phyloP scores from a whole-genome alignment of 805 yeast species.

The Kregervanrija pseudodelftensis region DNA sequence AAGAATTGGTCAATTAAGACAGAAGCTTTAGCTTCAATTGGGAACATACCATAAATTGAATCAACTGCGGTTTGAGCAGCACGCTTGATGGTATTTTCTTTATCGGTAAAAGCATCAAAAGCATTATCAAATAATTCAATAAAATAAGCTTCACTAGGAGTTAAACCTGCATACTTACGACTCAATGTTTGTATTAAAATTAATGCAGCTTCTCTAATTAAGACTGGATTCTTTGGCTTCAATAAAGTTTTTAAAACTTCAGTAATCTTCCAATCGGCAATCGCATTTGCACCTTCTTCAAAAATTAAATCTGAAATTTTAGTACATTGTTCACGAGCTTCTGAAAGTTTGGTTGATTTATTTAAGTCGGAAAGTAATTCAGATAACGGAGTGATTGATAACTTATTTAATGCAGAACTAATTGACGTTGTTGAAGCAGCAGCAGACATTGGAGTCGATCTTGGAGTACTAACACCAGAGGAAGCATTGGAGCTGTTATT shows the following conservation, averaged over 20 bases:
- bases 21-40: slow-evolving; percentile 73
- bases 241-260: slow-evolving; percentile 59
- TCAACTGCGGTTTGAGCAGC: slow-evolving; percentile 80
- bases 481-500: slow-evolving; percentile 22
- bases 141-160: slow-evolving; percentile 73
- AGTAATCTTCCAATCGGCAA: slow-evolving; percentile 58
- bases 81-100: slow-evolving; percentile 78
- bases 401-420: slow-evolving; percentile 56
- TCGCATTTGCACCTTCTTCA: slow-evolving; percentile 37
- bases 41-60: slow-evolving; percentile 59
- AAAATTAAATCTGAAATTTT: slow-evolving; percentile 43
- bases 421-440: slow-evolving; percentile 59
- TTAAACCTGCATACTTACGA: slow-evolving; percentile 53
- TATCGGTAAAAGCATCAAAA: slow-evolving; percentile 73
- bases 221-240: slow-evolving; percentile 66
- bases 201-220: slow-evolving; percentile 73
- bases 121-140: slow-evolving; percentile 55
- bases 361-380: slow-evolving; percentile 47
- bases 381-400: slow-evolving; percentile 61
- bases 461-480: slow-evolving; percentile 17
- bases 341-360: slow-evolving; percentile 43
- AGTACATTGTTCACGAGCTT: slow-evolving; percentile 47
- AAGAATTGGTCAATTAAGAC: slow-evolving; percentile 56
- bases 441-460: slow-evolving; percentile 21
- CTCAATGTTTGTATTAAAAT: slow-evolving; percentile 49